Base-by-base conservation (phyloP, 1,284 basidiomycete species). In the Rhizopogon parksii region DNA sequence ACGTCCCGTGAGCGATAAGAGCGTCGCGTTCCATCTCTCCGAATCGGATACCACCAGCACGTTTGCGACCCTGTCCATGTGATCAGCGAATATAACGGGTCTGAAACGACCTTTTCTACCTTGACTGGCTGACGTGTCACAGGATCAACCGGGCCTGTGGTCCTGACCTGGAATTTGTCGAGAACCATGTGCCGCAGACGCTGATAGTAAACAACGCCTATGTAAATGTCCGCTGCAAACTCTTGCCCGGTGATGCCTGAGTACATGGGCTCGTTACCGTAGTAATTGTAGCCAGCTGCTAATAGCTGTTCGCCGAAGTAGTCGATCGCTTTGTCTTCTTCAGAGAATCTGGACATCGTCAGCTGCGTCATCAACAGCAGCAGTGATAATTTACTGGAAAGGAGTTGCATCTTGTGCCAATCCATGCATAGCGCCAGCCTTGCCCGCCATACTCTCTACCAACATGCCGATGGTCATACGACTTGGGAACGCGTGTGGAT, bases 391-490 rank as follows among this genome's bases (percentile, higher is more conserved):
- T 60, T 64, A 94, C 91, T 89, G 88, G 80, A 97, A 97, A 21
- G 95, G 96, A 21, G 96, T 99, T 12, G 92, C 95, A 71, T 99
- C 96, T 68, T 99, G 96, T 4, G 95, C 92, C 36, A 99, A 77
- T 39, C 96, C 96, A 63, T 99, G 96, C 88, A 99, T 91, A 2
- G 95, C 91, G 54, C 96, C 96, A 1, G 95, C 90, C 69, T 99
- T 99, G 37, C 95, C 96, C 1, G 96, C 96, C 82, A 99, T 88
- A 70, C 91, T 95, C 78, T 99, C 96, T 56, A 99, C 94, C 65
- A 99, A 85, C 96, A 99, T 99, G 53, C 96, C 96, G 62, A 99
- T 99, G 6, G 96, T 99, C 96, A 99, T 99, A 60, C 96, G 92
- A 75, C 88, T 92, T 1, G 96, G 96, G 79, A 99, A 99, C 17